Base-by-base conservation (phyloP, 2,329 filamentous ascomycete species). In the Zymoseptoria tritici region DNA sequence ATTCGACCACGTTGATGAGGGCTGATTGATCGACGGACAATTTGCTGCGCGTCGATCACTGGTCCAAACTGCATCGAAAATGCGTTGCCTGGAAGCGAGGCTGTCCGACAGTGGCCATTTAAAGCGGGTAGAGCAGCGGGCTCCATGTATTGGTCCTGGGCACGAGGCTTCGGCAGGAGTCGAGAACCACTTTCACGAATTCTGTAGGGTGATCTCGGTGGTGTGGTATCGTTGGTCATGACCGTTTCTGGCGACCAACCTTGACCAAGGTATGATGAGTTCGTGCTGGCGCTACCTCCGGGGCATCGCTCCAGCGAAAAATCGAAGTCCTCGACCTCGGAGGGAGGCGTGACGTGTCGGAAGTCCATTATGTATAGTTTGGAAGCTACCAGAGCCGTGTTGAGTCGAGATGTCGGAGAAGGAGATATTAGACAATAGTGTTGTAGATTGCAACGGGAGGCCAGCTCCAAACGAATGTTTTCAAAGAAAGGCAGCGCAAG, bases 311-410 rank as follows among this genome's bases (percentile, higher is more conserved):
- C 55, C 52, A 64, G 62, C 26, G 67, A 62, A 57, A 63, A 69
- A 46, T 63, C 63, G 54, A 65, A 64, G 24, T 63, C 54, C n/a
- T 66, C 67, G 58, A 73, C 66, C 52, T 72, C 66, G 46, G 71
- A 69, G 42, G 77, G 77, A 29, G 78, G 78, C 55, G 78, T 80
- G 61, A 75, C 70, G 57, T 79, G 76, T 67, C 77, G 75, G 66
- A 71, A 73, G 65, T 73, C 78, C 77, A 80, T 74, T 57, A 71
- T 64, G 62, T 69, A 26, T 67, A 62, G 64, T 59, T 57, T 64
- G 13, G 52, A 29, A 57, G 60, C 62, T 66, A 54, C 63, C 61
- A 63, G 65, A 62, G 62, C 58, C 6, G n/a, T 57, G 51, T 19
- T 55, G 49, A 54, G 57, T 36, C 59, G 46, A 54, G 59, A 29